Evolutionary conservation across 2,329 filamentous ascomycete genomes (phyloP).

Genomic region (Lasiodiplodia sp.): DNA sequence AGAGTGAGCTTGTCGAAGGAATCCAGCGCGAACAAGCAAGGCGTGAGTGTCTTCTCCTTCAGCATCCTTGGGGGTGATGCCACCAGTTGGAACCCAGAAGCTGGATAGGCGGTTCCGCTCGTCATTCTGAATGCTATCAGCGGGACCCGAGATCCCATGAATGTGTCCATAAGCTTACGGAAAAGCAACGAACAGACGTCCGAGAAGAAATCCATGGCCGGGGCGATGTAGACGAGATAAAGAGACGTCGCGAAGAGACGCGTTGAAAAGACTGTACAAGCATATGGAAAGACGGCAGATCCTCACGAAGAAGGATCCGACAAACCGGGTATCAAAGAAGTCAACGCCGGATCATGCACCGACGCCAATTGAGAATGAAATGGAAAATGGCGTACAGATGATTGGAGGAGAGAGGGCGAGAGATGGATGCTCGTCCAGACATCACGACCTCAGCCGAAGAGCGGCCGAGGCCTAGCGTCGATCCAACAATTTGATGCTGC

Average conservation of each 20-base stretch:
- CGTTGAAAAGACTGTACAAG: conserved; percentile 26
- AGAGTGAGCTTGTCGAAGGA: conserved; percentile 71
- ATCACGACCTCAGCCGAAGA: conserved; percentile 21
- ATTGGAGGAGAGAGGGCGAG: not conserved
- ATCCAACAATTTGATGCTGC: conserved; percentile 30
- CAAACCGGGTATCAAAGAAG: not conserved
- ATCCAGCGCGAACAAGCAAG: conserved; percentile 54
- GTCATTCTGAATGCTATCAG: conserved; percentile 45
- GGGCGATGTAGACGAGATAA: conserved; percentile 3
- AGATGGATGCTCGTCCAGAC: not conserved
- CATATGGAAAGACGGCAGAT: conserved; percentile 8
- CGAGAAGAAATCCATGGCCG: not conserved
- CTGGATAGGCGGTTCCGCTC: conserved; percentile 70
- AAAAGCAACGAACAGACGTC: not conserved
- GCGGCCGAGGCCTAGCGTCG: conserved; percentile 10
- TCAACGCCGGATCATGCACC: not conserved
- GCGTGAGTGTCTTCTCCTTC: conserved; percentile 55
- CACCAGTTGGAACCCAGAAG: conserved; percentile 81
- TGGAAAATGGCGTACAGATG: not conserved
- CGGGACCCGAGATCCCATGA: not conserved
- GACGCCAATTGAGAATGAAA: not conserved
- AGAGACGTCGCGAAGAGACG: conserved; percentile 11
- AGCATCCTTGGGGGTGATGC: conserved; percentile 64
- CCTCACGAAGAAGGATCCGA: not conserved
- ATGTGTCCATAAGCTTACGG: not conserved